Percentiles rank a stretch among this genome's conserved stretches.
phyloP scores from a whole-genome alignment of 1,139 yeast species.

The Yamadazyma triangularis region DNA sequence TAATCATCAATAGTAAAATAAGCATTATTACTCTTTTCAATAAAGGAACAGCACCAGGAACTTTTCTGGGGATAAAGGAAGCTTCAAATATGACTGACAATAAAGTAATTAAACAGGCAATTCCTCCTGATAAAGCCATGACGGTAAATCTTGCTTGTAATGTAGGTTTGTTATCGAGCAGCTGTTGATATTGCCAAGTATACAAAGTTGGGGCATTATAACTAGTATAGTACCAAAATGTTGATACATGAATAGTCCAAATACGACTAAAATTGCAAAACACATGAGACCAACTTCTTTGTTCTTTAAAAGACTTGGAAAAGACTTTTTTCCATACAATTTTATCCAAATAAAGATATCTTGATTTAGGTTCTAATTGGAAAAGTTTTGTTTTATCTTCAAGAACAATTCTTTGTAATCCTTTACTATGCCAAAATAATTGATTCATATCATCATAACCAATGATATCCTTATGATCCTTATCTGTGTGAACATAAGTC shows the following conservation, averaged over 20 bases:
- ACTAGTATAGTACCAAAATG: constrained; percentile 58
- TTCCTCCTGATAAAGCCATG: constrained; percentile 48
- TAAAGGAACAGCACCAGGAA: constrained; percentile 50
- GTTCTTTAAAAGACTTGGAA: constrained; percentile 52
- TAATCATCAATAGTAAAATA: constrained; percentile 22
- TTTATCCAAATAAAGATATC: constrained; percentile 40
- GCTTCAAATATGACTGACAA: constrained; percentile 41
- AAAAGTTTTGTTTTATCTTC: constrained; percentile 34
- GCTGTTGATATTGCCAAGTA: constrained; percentile 42
- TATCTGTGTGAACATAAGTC: constrained; percentile 37
- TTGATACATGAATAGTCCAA: constrained; percentile 56
- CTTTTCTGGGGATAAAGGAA: constrained; percentile 48
- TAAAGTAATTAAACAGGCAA: constrained; percentile 42
- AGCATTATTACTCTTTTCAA: constrained; percentile 30
- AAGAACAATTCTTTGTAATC: constrained; percentile 41
- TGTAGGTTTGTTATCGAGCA: constrained; percentile 47
- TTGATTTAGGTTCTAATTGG: constrained; percentile 38
- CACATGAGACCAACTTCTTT: constrained; percentile 57
- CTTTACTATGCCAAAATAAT: constrained; percentile 54
- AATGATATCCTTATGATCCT: constrained; percentile 49
- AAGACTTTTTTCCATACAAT: constrained; percentile 50
- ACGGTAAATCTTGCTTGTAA: constrained; percentile 40
- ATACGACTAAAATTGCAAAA: constrained; percentile 55
- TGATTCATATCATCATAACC: constrained; percentile 68
- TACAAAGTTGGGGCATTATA: constrained; percentile 53